These are phyloP conservation scores for Arthrobotrys conoides DNA, from an alignment of 2,329 filamentous ascomycete genomes.

Conservation along the genomic window DNA sequence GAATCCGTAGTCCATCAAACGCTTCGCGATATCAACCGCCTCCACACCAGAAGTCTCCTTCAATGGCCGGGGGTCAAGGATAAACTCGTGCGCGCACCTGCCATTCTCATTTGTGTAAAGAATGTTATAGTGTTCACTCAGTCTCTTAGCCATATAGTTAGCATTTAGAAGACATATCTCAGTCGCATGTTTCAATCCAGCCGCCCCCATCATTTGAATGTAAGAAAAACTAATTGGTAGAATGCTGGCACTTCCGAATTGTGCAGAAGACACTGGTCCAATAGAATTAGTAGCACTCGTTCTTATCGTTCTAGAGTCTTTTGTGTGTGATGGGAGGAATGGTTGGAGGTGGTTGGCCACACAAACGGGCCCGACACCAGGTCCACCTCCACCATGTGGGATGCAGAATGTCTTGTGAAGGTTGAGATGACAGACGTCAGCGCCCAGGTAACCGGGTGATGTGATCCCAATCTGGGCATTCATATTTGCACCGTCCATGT, in stretches of 20 bases:
- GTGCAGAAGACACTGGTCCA: slow-evolving; percentile 82
- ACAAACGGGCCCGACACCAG: slow-evolving; percentile 92
- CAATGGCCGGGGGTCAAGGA: slow-evolving; percentile 88
- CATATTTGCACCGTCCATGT: slow-evolving; percentile 99
- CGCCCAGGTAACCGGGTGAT: slow-evolving; percentile 93
- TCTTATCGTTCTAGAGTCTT: slow-evolving; percentile 72
- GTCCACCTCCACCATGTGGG: slow-evolving; percentile 93
- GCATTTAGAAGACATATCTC: slow-evolving; percentile 95
- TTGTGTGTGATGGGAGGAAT: slow-evolving; percentile 79
- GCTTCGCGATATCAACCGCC: slow-evolving; percentile 95
- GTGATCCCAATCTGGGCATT: slow-evolving; percentile 97
- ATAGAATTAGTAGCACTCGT: slow-evolving; percentile 72
- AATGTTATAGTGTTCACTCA: slow-evolving; percentile 88
- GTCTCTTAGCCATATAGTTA: slow-evolving; percentile 92
- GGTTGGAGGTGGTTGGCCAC: slow-evolving; percentile 84
- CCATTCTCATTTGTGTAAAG: slow-evolving; percentile 92
- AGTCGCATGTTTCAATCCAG: slow-evolving; percentile 88
- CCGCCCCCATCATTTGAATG: slow-evolving; percentile 90
- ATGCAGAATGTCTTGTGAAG: slow-evolving; percentile 99
- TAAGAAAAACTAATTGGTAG: slow-evolving; percentile 95
- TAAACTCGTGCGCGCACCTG: slow-evolving; percentile 97
- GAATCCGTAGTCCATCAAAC: slow-evolving; percentile 96
- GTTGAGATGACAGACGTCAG: slow-evolving; percentile 96
- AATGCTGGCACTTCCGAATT: slow-evolving; percentile 90
- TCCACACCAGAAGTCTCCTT: slow-evolving; percentile 86